Evolutionary conservation across 257 asterid species (phyloP).

Genomic region (Orobanche coerulescens): DNA sequence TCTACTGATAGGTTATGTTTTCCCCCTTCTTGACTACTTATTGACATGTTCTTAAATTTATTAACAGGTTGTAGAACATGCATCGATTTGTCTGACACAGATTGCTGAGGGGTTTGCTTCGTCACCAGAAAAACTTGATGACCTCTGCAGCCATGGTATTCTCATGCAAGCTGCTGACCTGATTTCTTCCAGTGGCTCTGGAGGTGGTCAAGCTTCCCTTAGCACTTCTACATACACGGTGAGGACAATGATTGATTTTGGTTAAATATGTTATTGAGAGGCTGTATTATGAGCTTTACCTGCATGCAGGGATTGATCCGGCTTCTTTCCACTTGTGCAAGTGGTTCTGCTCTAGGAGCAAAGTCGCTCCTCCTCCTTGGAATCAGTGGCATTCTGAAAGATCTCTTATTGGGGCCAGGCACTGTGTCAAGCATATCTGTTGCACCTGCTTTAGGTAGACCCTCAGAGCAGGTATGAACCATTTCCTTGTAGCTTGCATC

Average conservation of each 20-base stretch:
- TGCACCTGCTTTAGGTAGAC: slow-evolving; percentile 74
- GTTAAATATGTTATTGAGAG: slow-evolving; percentile 5
- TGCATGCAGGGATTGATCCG: slow-evolving; percentile 66
- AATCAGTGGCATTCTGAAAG: slow-evolving; percentile 72
- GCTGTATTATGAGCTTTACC: slow-evolving; percentile 20
- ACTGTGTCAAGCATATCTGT: slow-evolving; percentile 54
- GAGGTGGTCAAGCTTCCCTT: slow-evolving; percentile 76
- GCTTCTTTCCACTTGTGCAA: slow-evolving; percentile 71
- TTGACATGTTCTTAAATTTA: slow-evolving; percentile 8
- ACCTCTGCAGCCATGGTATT: slow-evolving; percentile 73
- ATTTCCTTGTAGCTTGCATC: slow-evolving; percentile 5
- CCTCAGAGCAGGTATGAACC: slow-evolving; percentile 67
- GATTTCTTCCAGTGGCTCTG: slow-evolving; percentile 62
- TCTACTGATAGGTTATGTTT: background rate
- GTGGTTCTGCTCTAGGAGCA: slow-evolving; percentile 69
- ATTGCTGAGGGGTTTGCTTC: slow-evolving; percentile 83
- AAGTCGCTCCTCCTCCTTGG: slow-evolving; percentile 68
- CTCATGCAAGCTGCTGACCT: slow-evolving; percentile 74
- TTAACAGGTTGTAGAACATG: slow-evolving; percentile 68
- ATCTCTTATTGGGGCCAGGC: slow-evolving; percentile 64
- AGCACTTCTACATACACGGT: slow-evolving; percentile 78
- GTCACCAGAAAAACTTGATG: slow-evolving; percentile 69
- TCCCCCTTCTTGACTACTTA: background rate
- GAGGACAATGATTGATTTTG: slow-evolving; percentile 10
- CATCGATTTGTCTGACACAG: slow-evolving; percentile 76